Conservation (phyloP, 2,329 filamentous ascomycete species). For the Beauveria bassiana region DNA sequence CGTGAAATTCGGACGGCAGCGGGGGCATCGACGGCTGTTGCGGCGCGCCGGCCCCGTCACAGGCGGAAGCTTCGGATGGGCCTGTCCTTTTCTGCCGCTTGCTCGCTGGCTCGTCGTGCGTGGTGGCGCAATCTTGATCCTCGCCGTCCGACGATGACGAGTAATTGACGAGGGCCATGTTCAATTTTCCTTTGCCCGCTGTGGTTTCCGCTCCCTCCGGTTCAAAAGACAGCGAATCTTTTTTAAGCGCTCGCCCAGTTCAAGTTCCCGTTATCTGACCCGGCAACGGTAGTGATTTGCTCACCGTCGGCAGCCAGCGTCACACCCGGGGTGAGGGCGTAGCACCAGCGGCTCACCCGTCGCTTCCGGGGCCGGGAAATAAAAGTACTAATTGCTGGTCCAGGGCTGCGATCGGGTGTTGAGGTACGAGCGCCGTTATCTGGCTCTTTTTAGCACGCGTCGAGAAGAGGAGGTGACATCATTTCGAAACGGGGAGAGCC, state of each 20-base stretch:
- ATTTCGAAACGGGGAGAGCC: not conserved
- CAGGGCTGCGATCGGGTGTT: not conserved
- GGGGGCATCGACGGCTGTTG: slow-evolving; percentile 43
- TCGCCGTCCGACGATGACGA: slow-evolving; percentile 32
- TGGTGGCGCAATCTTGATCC: not conserved
- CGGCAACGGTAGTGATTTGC: too few relatives aligned
- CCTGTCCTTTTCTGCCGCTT: not conserved
- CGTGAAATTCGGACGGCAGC: slow-evolving; percentile 72
- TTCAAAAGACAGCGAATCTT: too few relatives aligned
- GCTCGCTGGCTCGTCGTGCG: not conserved
- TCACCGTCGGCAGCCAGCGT: not conserved
- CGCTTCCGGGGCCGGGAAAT: not conserved
- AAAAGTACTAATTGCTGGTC: not conserved
- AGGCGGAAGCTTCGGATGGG: not conserved
- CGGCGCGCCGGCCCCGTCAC: not conserved
- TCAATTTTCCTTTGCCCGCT: not conserved
- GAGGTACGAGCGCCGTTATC: not conserved
- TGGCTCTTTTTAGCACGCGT: not conserved
- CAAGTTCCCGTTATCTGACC: too few relatives aligned
- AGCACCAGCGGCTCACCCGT: not conserved
- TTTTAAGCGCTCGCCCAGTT: not conserved
- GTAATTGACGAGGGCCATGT: slow-evolving; percentile 61
- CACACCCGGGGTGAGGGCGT: not conserved
- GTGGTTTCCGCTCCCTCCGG: not conserved
- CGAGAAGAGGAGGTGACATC: not conserved